Percentiles rank a stretch among this genome's conserved stretches.
Conservation (phyloP, 305 asterid genomes). For the Andrographis paniculata region DNA sequence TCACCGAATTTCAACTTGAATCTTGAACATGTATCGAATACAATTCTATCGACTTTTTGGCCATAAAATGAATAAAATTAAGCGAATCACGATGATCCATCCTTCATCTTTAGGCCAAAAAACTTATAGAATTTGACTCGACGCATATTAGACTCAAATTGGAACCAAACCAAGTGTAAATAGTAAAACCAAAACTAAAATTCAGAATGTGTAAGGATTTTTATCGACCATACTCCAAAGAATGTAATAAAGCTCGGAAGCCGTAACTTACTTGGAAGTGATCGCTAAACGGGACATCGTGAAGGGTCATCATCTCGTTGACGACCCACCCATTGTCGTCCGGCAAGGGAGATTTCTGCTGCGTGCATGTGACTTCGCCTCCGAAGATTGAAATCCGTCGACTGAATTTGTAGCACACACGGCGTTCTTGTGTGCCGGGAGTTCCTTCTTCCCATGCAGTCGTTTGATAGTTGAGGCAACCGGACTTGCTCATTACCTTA, state of each 20-base stretch:
- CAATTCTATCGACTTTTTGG: no score
- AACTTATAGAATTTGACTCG: no score
- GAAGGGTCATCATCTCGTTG: conserved; percentile 62
- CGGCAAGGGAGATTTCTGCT: conserved; percentile 40
- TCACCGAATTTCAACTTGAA: no score
- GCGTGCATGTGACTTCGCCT: conserved; percentile 73
- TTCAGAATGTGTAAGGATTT: no score
- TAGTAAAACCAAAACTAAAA: neutral
- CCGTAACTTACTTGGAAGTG: conserved; percentile 54
- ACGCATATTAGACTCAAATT: no score
- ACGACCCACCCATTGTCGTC: conserved; percentile 52
- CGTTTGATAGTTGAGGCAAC: conserved; percentile 56
- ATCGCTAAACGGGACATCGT: conserved; percentile 57
- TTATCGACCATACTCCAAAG: no score
- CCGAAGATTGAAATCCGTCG: conserved; percentile 62
- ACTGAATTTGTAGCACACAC: conserved; percentile 54
- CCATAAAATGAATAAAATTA: no score
- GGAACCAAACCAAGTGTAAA: no score
- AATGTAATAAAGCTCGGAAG: no score
- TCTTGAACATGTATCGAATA: no score
- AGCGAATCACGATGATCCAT: no score
- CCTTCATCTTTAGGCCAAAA: no score
- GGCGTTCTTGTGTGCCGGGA: conserved; percentile 43
- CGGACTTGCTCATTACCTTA: conserved; percentile 66
- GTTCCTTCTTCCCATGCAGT: conserved; percentile 50